These are phyloP conservation scores for Theobroma cacao DNA, from an alignment of 345 rosid species.

Conservation along the genomic window DNA sequence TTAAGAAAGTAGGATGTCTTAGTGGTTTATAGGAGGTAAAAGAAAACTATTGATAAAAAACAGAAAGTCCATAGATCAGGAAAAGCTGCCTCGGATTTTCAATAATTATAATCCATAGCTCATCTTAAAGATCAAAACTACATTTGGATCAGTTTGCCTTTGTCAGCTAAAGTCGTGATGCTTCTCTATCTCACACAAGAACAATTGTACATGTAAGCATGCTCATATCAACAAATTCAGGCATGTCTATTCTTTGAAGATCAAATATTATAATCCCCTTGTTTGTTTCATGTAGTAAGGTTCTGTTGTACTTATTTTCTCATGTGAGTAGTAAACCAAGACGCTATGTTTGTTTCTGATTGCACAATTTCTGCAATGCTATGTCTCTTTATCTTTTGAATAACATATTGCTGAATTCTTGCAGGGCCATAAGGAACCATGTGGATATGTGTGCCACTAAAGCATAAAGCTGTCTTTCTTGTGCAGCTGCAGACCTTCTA, in stretches of 20 bases:
- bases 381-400: background rate
- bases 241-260: background rate
- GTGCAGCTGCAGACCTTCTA: background rate
- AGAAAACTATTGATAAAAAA: background rate
- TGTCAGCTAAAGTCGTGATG: background rate
- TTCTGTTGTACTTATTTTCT: background rate
- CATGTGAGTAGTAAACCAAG: background rate
- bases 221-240: background rate
- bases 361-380: background rate
- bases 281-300: background rate
- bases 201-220: background rate
- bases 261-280: background rate
- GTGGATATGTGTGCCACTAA: background rate
- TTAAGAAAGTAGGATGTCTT: background rate
- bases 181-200: background rate
- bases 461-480: background rate
- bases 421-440: background rate
- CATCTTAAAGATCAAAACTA: background rate
- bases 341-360: background rate
- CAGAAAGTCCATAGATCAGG: background rate
- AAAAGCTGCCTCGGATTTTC: background rate
- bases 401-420: background rate
- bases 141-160: background rate
- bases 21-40: background rate
- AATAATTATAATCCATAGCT: background rate